Base-by-base conservation (phyloP, 495 filamentous ascomycete species). In the Mytilinidion resinicola region DNA sequence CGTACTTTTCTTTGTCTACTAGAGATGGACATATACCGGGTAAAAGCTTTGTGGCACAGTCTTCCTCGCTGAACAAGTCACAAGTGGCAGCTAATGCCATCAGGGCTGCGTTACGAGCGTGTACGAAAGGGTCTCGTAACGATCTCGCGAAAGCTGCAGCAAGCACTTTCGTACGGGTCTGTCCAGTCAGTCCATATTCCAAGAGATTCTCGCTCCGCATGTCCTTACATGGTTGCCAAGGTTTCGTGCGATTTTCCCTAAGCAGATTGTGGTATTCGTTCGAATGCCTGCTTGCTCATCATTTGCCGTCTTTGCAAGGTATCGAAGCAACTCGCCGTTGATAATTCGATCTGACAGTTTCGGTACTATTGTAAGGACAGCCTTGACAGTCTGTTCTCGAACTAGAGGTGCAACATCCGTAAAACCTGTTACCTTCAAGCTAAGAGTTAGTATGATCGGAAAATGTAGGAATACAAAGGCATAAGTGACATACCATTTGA, bases 201-300 rank as follows among this genome's bases (percentile, higher is more conserved):
- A 14, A 25, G 7, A 19, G 4, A 30, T 21, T 20, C 17, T 25
- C 10, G 52, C 14, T 3, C 15, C 19, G 38, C 11, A n/a, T 8
- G 30, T 19, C 14, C 55, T 59, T 72, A 86, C 84, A 67, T 82
- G 83, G 19, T 81, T 73, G 1, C 90, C 88, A 14, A 98, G 75
- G 63, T 95, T 87, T 63, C 88, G 91, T 1, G 93, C 91, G 60
- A 98, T 96, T 63, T 93, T 96, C 12, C 93, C 93, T 9, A 98
- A 73, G 67, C 93, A 97, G 33, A 98, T 97, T 0, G 95, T 97
- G 0, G 93, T 98, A 68, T 98, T 98, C 7, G 93, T 98, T 58
- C 93, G 82, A 53, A 98, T 98, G 7, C 93, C 93, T 15, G 95
- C 92, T 65, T 98, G 92, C 67, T 96, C 92, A 61, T 98, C 93